phyloP scores from a whole-genome alignment of 2,329 filamentous ascomycete species.

The Fusarium citri region DNA sequence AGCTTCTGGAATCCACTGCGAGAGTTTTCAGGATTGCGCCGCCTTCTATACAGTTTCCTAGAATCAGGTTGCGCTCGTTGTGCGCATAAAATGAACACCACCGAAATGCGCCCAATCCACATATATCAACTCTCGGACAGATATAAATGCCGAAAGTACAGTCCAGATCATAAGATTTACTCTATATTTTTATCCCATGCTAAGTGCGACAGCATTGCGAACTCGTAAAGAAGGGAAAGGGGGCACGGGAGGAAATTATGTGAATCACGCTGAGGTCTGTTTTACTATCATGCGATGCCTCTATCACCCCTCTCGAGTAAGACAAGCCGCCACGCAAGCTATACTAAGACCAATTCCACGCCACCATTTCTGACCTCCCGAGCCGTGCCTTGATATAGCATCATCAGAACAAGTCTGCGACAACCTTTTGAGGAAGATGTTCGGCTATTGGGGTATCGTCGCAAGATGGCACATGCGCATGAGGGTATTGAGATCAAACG shows the following conservation, averaged over 20 bases:
- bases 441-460: neutral
- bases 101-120: slow-evolving; percentile 23
- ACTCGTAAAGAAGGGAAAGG: neutral
- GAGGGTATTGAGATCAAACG: neutral
- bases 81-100: slow-evolving; percentile 18
- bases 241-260: neutral
- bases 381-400: slow-evolving; percentile 24
- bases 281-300: slow-evolving; percentile 34
- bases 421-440: neutral
- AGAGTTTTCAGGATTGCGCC: slow-evolving; percentile 18
- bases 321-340: slow-evolving; percentile 47
- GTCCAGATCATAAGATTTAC: too few species aligned
- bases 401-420: slow-evolving; percentile 27
- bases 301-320: slow-evolving; percentile 38
- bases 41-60: neutral
- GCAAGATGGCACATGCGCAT: neutral
- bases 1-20: slow-evolving; percentile 21
- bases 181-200: too few species aligned
- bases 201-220: neutral
- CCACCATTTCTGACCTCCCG: slow-evolving; percentile 42
- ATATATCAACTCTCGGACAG: neutral
- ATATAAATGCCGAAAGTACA: neutral
- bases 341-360: slow-evolving; percentile 45
- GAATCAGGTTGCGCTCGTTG: slow-evolving; percentile 7
- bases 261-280: slow-evolving; percentile 12